phyloP scores from a whole-genome alignment of 1,284 basidiomycete genomes.

The Naganishia cerealis region DNA sequence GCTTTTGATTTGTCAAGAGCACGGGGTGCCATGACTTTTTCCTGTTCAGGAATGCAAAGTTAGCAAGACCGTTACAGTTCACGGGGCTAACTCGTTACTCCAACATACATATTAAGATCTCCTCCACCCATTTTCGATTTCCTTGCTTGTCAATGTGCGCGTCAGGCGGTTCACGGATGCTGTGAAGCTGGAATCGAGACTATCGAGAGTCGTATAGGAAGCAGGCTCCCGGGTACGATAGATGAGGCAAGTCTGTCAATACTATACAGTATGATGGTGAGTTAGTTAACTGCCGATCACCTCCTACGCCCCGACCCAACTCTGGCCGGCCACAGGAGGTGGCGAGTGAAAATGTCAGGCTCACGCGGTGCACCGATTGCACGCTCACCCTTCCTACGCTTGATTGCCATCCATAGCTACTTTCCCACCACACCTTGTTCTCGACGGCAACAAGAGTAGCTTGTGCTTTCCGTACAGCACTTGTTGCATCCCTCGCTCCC shows the following conservation, averaged over 20 bases:
- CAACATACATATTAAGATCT: slow-evolving; percentile 48
- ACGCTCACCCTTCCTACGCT: not conserved
- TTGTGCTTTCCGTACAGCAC: not conserved
- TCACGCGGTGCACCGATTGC: not conserved
- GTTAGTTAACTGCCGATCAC: not conserved
- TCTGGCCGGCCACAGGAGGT: not conserved
- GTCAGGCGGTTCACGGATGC: slow-evolving; percentile 12
- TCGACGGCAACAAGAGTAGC: not conserved
- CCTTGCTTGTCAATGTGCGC: slow-evolving; percentile 34
- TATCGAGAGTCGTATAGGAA: no score
- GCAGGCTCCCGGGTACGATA: no score
- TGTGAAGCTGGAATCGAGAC: not conserved
- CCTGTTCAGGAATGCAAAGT: slow-evolving; percentile 59
- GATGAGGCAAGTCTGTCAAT: no score
- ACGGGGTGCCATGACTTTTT: slow-evolving; percentile 99
- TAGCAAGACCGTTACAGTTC: not conserved
- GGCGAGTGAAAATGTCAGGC: slow-evolving; percentile 19
- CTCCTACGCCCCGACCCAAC: slow-evolving; percentile 1
- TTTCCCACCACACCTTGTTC: not conserved
- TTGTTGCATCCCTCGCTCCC: not conserved
- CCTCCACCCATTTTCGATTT: slow-evolving; percentile 85
- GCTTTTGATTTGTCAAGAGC: slow-evolving; percentile 96
- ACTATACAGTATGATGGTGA: no score
- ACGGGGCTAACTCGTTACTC: not conserved
- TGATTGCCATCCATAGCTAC: not conserved